These are phyloP conservation scores for Penicillium sp. DNA, from an alignment of 2,329 filamentous ascomycete species.

Conservation along the genomic window DNA sequence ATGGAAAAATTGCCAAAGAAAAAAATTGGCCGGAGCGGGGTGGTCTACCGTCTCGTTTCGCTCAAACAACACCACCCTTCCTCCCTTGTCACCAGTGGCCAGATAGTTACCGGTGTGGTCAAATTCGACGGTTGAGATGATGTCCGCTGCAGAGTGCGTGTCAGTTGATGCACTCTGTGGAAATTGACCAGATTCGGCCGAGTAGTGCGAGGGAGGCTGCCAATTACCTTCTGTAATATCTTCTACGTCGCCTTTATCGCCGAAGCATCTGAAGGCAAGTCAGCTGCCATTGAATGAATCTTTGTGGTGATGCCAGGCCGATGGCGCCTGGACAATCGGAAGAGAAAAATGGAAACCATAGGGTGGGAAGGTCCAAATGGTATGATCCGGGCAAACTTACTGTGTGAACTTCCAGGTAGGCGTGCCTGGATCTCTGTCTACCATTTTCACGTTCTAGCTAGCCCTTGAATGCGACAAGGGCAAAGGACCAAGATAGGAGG, in stretches of 20 bases:
- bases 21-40: neutral
- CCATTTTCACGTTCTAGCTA: conserved; percentile 61
- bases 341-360: neutral
- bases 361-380: neutral
- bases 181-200: conserved; percentile 4
- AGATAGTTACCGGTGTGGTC: conserved; percentile 47
- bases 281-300: conserved; percentile 5
- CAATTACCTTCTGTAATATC: conserved; percentile 85
- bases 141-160: conserved; percentile 36
- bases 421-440: conserved; percentile 86
- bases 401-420: conserved; percentile 99
- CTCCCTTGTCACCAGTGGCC: conserved; percentile 46
- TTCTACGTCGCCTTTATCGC: conserved; percentile 98
- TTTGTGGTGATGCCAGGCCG: neutral
- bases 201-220: neutral
- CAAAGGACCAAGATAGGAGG: conserved; percentile 12
- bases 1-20: neutral
- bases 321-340: neutral
- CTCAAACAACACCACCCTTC: conserved; percentile 45
- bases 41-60: conserved; percentile 77
- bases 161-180: conserved; percentile 8
- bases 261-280: conserved; percentile 67
- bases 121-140: conserved; percentile 47
- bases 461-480: conserved; percentile 25
- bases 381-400: conserved; percentile 49